phyloP scores from a whole-genome alignment of 176 grass and related monocot genomes.

The Zizania latifolia region DNA sequence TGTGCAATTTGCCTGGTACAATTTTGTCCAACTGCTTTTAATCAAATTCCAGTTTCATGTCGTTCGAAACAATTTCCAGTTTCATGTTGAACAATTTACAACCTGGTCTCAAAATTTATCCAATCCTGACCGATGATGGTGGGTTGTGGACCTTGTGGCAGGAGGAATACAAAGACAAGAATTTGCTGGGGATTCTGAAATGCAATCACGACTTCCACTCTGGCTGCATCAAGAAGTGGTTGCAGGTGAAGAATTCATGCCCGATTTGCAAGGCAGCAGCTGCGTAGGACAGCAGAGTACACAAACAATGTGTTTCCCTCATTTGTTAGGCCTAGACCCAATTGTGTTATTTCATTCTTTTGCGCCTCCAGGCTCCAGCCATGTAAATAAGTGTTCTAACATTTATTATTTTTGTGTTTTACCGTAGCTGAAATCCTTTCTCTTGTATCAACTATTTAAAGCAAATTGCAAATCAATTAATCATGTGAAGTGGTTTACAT shows the following conservation, averaged over 20 bases:
- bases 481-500: neutral
- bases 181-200: constrained; percentile 45
- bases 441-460: constrained; percentile 24
- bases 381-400: constrained; percentile 37
- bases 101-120: neutral
- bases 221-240: constrained; percentile 78
- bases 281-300: constrained; percentile 30
- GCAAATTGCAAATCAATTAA: neutral
- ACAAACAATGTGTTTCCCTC: constrained; percentile 5
- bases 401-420: constrained; percentile 15
- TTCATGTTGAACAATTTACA: neutral
- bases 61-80: too few relatives aligned
- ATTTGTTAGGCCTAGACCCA: constrained; percentile 36
- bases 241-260: constrained; percentile 74
- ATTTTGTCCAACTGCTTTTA: neutral
- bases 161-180: constrained; percentile 76
- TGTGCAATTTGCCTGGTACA: constrained; percentile 85
- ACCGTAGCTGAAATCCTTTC: neutral
- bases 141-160: constrained; percentile 26
- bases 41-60: neutral
- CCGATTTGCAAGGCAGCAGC: constrained; percentile 82
- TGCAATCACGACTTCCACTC: constrained; percentile 76
- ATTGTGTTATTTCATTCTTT: constrained; percentile 35
- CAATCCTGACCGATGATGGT: neutral
- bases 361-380: neutral